These are phyloP conservation scores for Bacterosira constricta DNA, from an alignment of 108 stramenopile species.

Conservation along the genomic window DNA sequence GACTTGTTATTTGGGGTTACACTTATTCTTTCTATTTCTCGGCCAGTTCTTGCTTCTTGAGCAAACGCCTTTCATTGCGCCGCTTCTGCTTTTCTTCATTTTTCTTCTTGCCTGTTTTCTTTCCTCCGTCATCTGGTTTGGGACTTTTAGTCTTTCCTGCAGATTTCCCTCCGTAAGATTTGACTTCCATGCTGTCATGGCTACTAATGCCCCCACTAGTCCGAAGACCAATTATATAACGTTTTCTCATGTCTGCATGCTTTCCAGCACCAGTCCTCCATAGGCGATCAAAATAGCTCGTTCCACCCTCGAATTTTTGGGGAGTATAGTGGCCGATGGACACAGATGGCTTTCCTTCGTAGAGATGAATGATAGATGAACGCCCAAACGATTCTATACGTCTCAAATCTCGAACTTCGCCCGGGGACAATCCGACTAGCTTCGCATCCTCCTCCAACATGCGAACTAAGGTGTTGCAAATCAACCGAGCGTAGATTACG, in stretches of 20 bases:
- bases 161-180: not conserved
- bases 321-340: constrained; percentile 60
- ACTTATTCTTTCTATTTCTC: not conserved
- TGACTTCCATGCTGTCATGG: not conserved
- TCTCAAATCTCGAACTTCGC: constrained; percentile 30
- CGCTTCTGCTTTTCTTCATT: constrained; percentile 41
- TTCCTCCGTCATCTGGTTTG: not conserved
- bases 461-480: constrained; percentile 63
- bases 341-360: constrained; percentile 70
- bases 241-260: constrained; percentile 69
- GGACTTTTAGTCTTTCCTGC: not conserved
- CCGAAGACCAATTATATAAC: constrained; percentile 55
- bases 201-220: constrained; percentile 2
- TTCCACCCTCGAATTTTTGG: constrained; percentile 31
- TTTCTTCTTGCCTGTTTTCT: constrained; percentile 35
- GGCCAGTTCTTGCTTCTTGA: constrained; percentile 38
- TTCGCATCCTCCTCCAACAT: constrained; percentile 33
- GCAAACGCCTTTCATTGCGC: constrained; percentile 45
- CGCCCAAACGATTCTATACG: constrained; percentile 27
- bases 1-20: too few species aligned
- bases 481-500: constrained; percentile 67
- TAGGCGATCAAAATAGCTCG: constrained; percentile 86
- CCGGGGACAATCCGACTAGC: constrained; percentile 14
- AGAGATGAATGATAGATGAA: constrained; percentile 44
- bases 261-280: constrained; percentile 84